These are phyloP conservation scores for Rhodotorula paludigena DNA, from an alignment of 768 basidiomycete species.

Conservation along the genomic window DNA sequence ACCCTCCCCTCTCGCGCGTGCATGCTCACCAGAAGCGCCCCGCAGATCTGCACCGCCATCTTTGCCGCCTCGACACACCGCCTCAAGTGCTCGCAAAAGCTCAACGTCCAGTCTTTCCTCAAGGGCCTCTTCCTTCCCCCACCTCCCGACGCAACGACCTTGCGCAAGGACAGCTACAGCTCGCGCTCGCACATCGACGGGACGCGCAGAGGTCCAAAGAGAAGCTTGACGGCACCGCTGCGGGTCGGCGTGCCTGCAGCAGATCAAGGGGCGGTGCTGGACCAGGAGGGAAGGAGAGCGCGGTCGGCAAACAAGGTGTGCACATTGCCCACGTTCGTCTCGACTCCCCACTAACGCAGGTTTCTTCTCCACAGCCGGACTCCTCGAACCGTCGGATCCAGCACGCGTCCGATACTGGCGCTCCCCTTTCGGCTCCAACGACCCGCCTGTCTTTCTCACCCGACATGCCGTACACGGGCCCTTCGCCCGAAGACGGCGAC, in stretches of 20 bases:
- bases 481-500: not conserved
- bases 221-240: not conserved
- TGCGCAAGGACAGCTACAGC: not conserved
- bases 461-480: not conserved
- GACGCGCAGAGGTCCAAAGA: not conserved
- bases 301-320: not conserved
- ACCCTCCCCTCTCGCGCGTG: not conserved
- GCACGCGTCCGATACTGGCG: not conserved
- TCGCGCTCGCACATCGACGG: too few relatives aligned
- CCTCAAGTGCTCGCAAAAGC: not conserved
- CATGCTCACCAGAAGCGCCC: too few relatives aligned
- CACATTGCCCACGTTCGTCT: too few relatives aligned
- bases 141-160: not conserved
- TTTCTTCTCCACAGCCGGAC: not conserved
- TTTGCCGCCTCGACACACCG: constrained; percentile 5
- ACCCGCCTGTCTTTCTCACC: not conserved
- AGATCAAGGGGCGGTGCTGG: not conserved
- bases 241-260: not conserved
- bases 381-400: too few relatives aligned
- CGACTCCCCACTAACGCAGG: too few relatives aligned
- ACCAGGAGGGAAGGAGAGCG: not conserved
- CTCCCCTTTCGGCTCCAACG: not conserved
- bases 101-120: not conserved
- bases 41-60: constrained; percentile 5
- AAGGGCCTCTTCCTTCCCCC: constrained; percentile 8